Base-by-base conservation (phyloP, 2,329 filamentous ascomycete species). In the Neofusicoccum umdonicola region DNA sequence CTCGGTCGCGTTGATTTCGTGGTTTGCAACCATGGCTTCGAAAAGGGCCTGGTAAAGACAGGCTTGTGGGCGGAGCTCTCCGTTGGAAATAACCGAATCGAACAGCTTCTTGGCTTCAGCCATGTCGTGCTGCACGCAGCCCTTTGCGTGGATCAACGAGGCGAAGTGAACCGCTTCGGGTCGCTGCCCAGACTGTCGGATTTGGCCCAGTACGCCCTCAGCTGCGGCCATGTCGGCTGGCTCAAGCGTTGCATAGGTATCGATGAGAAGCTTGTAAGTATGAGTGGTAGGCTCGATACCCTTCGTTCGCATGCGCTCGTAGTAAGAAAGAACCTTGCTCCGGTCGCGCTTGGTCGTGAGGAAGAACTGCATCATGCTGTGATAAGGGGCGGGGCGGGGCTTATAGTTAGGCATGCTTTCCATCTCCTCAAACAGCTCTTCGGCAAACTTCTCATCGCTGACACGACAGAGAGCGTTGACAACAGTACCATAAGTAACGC, bases 281-380 rank as follows among this genome's bases (percentile, higher is more conserved):
- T 99, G 95, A 67, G 92, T 90, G 0, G 95, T 98, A 1, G 95
- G 94, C 66, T 90, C 83, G 74, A 99, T 99, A 64, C 89, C 88
- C 81, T 90, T 91, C 22, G 87, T 84, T 76, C 90, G 88, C 95
- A 99, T 98, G 67, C 94, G 91, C 78, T 96, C 90, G 75, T 96
- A 98, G 84, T 98, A 99, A 37, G 89, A 85, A 27, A 99, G 84
- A 4, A 97, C 94, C 87, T 98, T 98, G 77, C 84, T 82, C 80
- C 95, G 94, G 78, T 99, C 94, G 62, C 93, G 92, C 86, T 98
- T 98, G 63, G 94, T 98, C 65, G 92, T 96, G 70, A 98, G 84
- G 86, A 98, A 99, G 82, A 97, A 98, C 77, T 99, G 95, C 88
- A 99, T 99, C 88, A 99, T 91, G 79, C 92, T 96, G 83, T 99